Base-by-base conservation (phyloP, 1,139 yeast species). In the Debaryomycetaceae sp. region DNA sequence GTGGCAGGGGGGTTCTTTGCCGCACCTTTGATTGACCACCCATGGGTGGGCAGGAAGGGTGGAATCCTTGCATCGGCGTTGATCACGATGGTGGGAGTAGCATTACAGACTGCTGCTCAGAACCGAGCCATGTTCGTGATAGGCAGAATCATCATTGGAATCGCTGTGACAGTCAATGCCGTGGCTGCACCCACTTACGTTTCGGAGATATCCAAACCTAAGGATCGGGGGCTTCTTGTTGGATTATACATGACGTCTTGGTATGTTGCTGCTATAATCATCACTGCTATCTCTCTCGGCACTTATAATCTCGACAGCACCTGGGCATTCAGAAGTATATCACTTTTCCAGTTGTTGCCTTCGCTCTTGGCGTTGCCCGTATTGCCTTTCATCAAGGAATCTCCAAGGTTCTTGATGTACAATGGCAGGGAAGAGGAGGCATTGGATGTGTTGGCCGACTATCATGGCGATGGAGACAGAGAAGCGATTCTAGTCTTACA, bases 381-480 rank as follows among this genome's bases (percentile, higher is more conserved):
- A n/a, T 65, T 66, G 3, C 61, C 66, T 42, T 57, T 69, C 39
- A 59, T 76, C 36, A 66, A 68, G 17, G 83, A 78, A 51, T 69
- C 78, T 11, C 83, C 82, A 1, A 60, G 82, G 44, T 76, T 75
- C 69, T 63, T 72, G 37, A 58, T 75, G 23, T 57, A 65, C 31
- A 56, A 49, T 22, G 73, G 69, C 8, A 58, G 60, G 37, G 55
- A 62, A n/a, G 70, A 63, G 5, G 49, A 65, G 42, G 81, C 80
- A 8, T 14, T 34, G 37, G 37, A 34, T 2, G 31, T 27, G 31
- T 27, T 27, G 31, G 31, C 31, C 4, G 31, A 27, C 31, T 27
- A 27, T 27, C 31, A 27, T 11, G 31, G 31, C 8, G 11, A 27
- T 27, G 31, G 31, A 8, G 31, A 27, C 31, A 27, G 4, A 27